Percentiles rank a stretch among this genome's conserved stretches.
Conservation (phyloP, 805 yeast genomes). For the Ogataea paradorogensis region DNA sequence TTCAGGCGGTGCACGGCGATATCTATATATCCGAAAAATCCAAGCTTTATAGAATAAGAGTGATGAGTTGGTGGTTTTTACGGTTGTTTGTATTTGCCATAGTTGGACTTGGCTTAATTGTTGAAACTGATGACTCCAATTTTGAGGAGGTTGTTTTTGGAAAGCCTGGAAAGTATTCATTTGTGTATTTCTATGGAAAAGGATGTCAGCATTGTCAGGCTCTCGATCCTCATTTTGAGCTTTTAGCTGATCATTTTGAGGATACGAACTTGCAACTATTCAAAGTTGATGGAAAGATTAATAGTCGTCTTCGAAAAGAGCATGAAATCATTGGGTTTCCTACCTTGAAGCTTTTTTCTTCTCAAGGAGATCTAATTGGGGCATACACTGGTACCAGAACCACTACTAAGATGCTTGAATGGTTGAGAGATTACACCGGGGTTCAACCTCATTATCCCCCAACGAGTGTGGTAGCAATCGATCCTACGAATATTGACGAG, state of each 20-base stretch:
- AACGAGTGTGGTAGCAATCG: constrained; percentile 13
- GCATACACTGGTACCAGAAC: constrained; percentile 37
- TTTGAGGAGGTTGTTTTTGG: constrained; percentile 25
- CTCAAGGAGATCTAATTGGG: constrained; percentile 39
- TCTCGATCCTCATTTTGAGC: constrained; percentile 44
- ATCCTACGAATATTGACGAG: constrained; percentile 16
- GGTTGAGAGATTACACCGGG: constrained; percentile 33
- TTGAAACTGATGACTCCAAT: constrained; percentile 24
- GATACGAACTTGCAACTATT: constrained; percentile 35
- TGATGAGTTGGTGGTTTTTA: background rate
- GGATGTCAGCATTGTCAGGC: constrained; percentile 46
- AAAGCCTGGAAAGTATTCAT: constrained; percentile 33
- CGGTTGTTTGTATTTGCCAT: background rate
- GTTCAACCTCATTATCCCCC: constrained; percentile 33
- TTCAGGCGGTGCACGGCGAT: constrained; percentile 6
- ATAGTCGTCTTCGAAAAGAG: constrained; percentile 35
- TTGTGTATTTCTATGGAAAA: constrained; percentile 47
- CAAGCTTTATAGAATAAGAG: background rate
- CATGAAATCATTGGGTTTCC: constrained; percentile 49
- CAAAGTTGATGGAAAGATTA: constrained; percentile 34
- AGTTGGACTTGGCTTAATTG: constrained; percentile 7
- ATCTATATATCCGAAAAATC: constrained; percentile 5
- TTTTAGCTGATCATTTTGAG: constrained; percentile 43
- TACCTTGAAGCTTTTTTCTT: constrained; percentile 43
- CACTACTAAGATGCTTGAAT: constrained; percentile 32